These are phyloP conservation scores for Rhytidhysteron rufulum DNA, from an alignment of 2,329 filamentous ascomycete genomes.

Conservation along the genomic window DNA sequence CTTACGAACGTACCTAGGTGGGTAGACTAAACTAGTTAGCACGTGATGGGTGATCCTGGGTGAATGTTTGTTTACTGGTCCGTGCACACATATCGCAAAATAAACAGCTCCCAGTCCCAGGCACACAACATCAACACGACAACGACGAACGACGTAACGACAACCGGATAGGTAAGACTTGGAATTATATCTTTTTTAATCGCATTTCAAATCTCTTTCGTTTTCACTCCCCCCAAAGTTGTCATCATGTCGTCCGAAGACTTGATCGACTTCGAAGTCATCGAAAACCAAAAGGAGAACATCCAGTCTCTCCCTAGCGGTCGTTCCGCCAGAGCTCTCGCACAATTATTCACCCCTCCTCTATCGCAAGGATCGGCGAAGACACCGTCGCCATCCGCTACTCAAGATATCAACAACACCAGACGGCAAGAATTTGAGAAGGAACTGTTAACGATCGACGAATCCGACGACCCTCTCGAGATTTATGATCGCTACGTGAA, in stretches of 20 bases:
- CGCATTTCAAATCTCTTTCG: too few species aligned
- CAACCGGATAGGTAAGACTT: slow-evolving; percentile 1
- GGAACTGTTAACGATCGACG: slow-evolving; percentile 72
- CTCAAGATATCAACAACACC: slow-evolving; percentile 71
- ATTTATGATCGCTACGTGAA: slow-evolving; percentile 95
- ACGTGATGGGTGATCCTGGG: too few species aligned
- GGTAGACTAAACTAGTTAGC: too few species aligned
- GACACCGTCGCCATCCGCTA: slow-evolving; percentile 60
- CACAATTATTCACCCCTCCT: slow-evolving; percentile 69
- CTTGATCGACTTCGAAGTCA: slow-evolving; percentile 73
- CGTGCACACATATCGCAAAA: not conserved
- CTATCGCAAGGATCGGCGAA: slow-evolving; percentile 44
- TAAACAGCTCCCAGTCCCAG: too few species aligned
- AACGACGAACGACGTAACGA: not conserved
- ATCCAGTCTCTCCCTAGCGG: slow-evolving; percentile 89
- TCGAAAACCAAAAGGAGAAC: slow-evolving; percentile 97
- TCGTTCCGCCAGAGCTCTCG: slow-evolving; percentile 84
- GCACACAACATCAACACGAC: too few species aligned
- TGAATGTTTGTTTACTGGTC: not conserved
- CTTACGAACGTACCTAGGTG: too few species aligned
- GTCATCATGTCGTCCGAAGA: slow-evolving; percentile 43
- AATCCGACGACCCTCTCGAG: slow-evolving; percentile 92
- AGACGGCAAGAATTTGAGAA: slow-evolving; percentile 81
- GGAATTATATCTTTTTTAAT: slow-evolving; percentile 21
- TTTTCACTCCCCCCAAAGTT: slow-evolving; percentile 5